These are phyloP conservation scores for Apiosordaria backusii DNA, from an alignment of 495 filamentous ascomycete species.

Conservation along the genomic window DNA sequence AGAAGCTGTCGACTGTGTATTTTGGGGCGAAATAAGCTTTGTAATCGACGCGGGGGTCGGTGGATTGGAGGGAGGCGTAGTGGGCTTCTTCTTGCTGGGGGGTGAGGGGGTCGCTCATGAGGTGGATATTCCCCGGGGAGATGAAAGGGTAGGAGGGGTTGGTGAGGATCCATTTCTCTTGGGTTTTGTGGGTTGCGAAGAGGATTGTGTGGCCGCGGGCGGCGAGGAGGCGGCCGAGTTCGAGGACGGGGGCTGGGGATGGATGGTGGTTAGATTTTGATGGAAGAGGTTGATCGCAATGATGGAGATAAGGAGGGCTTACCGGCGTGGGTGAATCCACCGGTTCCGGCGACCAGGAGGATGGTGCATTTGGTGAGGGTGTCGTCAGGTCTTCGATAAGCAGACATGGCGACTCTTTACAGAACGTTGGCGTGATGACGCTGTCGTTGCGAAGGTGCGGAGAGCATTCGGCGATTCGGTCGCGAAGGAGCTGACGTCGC, in stretches of 20 bases:
- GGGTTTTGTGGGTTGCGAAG: constrained; percentile 39
- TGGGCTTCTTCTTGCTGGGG: constrained; percentile 20
- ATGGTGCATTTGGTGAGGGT: constrained; percentile 2
- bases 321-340: constrained; percentile 5
- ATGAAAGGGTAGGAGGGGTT: constrained; percentile 29
- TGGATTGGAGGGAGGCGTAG: constrained; percentile 32
- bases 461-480: background rate
- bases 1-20: constrained; percentile 37
- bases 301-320: too few relatives aligned
- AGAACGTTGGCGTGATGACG: background rate
- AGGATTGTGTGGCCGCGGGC: constrained; percentile 36
- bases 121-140: constrained; percentile 11
- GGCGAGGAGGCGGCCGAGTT: constrained; percentile 36
- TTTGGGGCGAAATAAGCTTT: constrained; percentile 30
- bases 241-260: constrained; percentile 33
- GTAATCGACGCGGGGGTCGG: constrained; percentile 31
- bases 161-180: constrained; percentile 32
- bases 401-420: background rate
- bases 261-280: background rate
- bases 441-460: too few relatives aligned
- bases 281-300: background rate
- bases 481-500: background rate
- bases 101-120: constrained; percentile 22
- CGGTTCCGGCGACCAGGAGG: background rate
- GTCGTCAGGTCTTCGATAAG: background rate